Conservation (phyloP, 306 rosid genomes). For the Acacia confusa region DNA sequence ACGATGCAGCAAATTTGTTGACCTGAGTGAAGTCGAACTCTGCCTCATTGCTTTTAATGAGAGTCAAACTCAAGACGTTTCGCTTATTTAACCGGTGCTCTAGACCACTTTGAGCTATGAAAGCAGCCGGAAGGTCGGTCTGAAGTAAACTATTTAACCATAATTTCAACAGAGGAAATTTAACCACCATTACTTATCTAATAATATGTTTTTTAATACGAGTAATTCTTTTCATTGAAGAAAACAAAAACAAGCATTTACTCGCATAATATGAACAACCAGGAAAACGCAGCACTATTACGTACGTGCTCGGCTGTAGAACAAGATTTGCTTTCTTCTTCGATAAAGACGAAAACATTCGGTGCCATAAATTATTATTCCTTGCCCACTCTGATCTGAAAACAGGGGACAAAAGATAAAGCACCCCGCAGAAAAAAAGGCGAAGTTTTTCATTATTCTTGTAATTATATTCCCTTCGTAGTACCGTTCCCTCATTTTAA, state of each 20-base stretch:
- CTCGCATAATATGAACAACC: not conserved
- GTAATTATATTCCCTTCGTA: not conserved
- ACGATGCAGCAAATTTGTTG: not conserved
- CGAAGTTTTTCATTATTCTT: not conserved
- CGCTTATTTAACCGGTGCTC: slow-evolving; percentile 88
- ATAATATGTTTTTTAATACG: not conserved
- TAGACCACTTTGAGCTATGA: slow-evolving; percentile 87
- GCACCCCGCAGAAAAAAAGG: not conserved
- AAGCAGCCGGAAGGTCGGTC: slow-evolving; percentile 25
- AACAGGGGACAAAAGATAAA: not conserved
- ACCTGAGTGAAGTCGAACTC: not conserved
- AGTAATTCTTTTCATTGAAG: not conserved
- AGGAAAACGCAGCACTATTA: not conserved
- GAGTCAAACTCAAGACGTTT: slow-evolving; percentile 89
- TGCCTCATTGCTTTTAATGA: slow-evolving; percentile 51
- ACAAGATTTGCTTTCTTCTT: not conserved
- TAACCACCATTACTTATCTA: not conserved
- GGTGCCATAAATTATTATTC: slow-evolving; percentile 4
- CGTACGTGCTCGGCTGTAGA: not conserved
- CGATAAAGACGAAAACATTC: not conserved
- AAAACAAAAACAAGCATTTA: too few species aligned
- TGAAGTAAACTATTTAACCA: too few species aligned
- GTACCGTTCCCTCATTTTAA: not conserved
- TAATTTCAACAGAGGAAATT: too few species aligned
- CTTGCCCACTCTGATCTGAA: not conserved